Conservation (phyloP, 768 basidiomycete genomes). For the Russula emetica region DNA sequence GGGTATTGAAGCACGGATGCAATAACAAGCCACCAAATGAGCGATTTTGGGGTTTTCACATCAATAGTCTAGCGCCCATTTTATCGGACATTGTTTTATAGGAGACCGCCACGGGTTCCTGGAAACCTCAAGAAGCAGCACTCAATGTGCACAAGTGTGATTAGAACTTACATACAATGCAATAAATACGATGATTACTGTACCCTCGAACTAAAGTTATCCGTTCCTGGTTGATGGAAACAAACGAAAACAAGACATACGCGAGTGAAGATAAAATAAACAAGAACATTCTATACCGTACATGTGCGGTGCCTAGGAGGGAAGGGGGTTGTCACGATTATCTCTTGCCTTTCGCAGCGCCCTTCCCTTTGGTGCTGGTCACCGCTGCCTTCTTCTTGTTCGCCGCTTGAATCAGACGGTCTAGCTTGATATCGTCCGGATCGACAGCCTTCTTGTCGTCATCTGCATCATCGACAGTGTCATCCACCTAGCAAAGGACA, state of each 20-base stretch:
- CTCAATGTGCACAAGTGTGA: slow-evolving; percentile 1
- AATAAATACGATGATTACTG: not conserved
- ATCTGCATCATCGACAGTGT: slow-evolving; percentile 28
- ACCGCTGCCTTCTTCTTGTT: slow-evolving; percentile 16
- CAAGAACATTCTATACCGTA: not conserved
- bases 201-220: slow-evolving; percentile 7
- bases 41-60: not conserved
- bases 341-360: slow-evolving; percentile 23
- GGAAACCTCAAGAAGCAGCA: slow-evolving; percentile 9
- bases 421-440: slow-evolving; percentile 32
- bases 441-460: slow-evolving; percentile 27
- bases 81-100: not conserved
- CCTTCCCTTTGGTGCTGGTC: slow-evolving; percentile 12
- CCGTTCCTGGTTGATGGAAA: not conserved
- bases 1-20: not conserved
- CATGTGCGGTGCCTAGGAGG: not conserved
- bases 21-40: not conserved
- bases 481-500: slow-evolving; percentile 23
- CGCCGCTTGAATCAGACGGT: slow-evolving; percentile 34
- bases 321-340: not conserved
- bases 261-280: not conserved
- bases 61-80: not conserved
- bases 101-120: slow-evolving; percentile 1
- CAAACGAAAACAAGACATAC: slow-evolving; percentile 15
- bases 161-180: slow-evolving; percentile 15